These are phyloP conservation scores for Symbiodinium natans DNA, from an alignment of 73 alveolate species.

Conservation along the genomic window DNA sequence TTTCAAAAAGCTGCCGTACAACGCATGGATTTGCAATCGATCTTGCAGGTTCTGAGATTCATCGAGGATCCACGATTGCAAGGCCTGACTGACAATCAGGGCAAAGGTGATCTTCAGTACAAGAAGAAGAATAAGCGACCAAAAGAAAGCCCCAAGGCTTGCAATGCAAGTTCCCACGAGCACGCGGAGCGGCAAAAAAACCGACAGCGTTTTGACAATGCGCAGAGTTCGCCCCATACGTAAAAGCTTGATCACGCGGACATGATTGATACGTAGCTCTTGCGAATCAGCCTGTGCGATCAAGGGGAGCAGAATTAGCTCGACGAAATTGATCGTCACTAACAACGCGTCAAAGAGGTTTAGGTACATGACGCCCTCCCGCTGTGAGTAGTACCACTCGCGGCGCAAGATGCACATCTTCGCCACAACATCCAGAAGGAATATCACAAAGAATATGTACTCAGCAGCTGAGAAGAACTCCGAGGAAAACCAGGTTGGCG, in stretches of 20 bases:
- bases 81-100: conserved; percentile 29
- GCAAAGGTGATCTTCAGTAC: conserved; percentile 57
- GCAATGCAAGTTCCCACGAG: conserved; percentile 43
- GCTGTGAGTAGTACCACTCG: conserved; percentile 36
- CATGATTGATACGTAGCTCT: conserved; percentile 38
- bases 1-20: background rate
- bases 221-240: conserved; percentile 48
- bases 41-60: background rate
- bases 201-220: conserved; percentile 16
- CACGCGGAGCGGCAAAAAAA: conserved; percentile 22
- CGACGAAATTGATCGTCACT: background rate
- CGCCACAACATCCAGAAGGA: background rate
- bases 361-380: conserved; percentile 39
- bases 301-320: conserved; percentile 33
- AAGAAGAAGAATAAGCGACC: conserved; percentile 35
- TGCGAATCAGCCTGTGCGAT: background rate
- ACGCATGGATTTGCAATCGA: background rate
- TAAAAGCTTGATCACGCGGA: conserved; percentile 41
- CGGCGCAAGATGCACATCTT: background rate
- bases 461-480: background rate
- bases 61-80: conserved; percentile 19
- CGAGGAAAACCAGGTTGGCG: background rate
- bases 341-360: conserved; percentile 48
- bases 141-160: conserved; percentile 48
- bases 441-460: conserved; percentile 27